A percentile compares a stretch with the other conserved stretches of the same genome.
phyloP scores from a whole-genome alignment of 73 alveolate species.

The Paramecium caudatum region DNA sequence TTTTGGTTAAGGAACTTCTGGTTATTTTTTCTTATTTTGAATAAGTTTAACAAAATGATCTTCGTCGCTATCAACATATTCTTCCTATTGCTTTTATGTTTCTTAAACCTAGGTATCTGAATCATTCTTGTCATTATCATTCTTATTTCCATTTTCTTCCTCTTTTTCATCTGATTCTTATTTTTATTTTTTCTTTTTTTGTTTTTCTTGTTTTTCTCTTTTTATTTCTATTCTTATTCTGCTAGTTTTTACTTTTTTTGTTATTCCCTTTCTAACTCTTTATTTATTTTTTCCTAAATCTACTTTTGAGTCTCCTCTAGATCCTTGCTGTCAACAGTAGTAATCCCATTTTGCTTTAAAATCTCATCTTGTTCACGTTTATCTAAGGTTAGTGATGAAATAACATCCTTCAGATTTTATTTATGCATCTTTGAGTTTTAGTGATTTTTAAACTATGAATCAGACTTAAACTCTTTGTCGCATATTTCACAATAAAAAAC shows the following conservation, averaged over 20 bases:
- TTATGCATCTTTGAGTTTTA: slow-evolving; percentile 87
- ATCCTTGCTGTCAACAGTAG: not conserved
- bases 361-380: slow-evolving; percentile 58
- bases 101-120: too few relatives aligned
- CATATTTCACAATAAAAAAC: slow-evolving; percentile 85
- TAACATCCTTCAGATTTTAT: slow-evolving; percentile 76
- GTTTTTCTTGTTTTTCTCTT: slow-evolving; percentile 30
- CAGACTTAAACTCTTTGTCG: slow-evolving; percentile 88
- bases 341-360: not conserved
- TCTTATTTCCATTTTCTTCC: not conserved
- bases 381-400: not conserved
- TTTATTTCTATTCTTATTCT: slow-evolving; percentile 23
- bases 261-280: slow-evolving; percentile 52
- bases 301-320: not conserved
- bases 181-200: not conserved
- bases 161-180: slow-evolving; percentile 26
- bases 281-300: not conserved
- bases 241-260: slow-evolving; percentile 8
- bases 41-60: slow-evolving; percentile 49
- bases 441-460: slow-evolving; percentile 85
- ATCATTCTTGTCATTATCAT: not conserved
- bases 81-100: not conserved
- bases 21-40: slow-evolving; percentile 70
- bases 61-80: slow-evolving; percentile 71
- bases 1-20: slow-evolving; percentile 74